Base-by-base conservation (phyloP, 805 yeast species). In the Naumovozyma dairenensis region DNA sequence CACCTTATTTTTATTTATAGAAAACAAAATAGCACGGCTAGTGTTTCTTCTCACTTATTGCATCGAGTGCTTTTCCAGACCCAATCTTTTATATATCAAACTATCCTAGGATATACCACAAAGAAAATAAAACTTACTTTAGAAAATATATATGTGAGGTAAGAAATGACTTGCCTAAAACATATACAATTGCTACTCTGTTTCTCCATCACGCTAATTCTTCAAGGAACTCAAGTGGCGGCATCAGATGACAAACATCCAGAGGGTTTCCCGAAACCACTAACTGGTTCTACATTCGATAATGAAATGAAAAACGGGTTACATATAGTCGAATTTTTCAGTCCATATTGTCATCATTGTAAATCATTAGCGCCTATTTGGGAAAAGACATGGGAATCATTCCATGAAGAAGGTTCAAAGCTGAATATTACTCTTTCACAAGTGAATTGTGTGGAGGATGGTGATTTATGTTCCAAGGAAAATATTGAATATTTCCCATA, bases 261-360 rank as follows among this genome's bases (percentile, higher is more conserved):
- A 3, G 21, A 9, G 20, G 45, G 36, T 18, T 48, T 64, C 28
- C 92, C 92, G 0, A 66, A 59, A 3, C 64, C 67, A 2, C 54
- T 84, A 29, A 72, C 67, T 0, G 43, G 53, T 3, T 66, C 59
- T 1, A 66, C 62, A 15, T 84, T 81, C 49, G 75, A 72, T 34
- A 39, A 54, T 9, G 59, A 62, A 24, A 50, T 74, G n/a, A 51
- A 63, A 14, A 58, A 65, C 7, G 80, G 80, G 3, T 59, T 77
- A 15, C 79, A 86, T 48, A 67, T 89, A 49, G 77, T 89, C 21
- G 96, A 89, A 59, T 87, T 85, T 59, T 92, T 60, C 53, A 84
- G 95, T 21, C 98, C 98, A 0, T 78, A 78, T 49, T 92, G 98
- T 55, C 55, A 63, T 6, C 97, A 89, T 58, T 92, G 98, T 60